Percentiles rank a stretch among this genome's conserved stretches.
Conservation (phyloP, 2,329 filamentous ascomycete genomes). For the Aspergillus sergii region DNA sequence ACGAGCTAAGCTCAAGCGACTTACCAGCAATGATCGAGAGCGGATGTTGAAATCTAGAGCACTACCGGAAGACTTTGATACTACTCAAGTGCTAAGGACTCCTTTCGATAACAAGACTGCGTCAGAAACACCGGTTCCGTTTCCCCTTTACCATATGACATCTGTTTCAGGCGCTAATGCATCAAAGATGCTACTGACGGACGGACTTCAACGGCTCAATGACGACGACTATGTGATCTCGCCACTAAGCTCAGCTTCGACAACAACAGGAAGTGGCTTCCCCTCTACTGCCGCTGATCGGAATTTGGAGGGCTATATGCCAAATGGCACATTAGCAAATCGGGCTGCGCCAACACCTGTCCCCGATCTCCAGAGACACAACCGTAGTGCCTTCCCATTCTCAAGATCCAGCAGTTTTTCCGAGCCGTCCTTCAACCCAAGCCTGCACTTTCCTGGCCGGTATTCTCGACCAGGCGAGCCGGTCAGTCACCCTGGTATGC, state of each 20-base stretch:
- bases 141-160: conserved; percentile 44
- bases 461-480: conserved; percentile 31
- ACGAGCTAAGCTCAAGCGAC: conserved; percentile 63
- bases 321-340: conserved; percentile 28
- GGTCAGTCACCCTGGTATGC: conserved; percentile 25
- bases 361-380: conserved; percentile 32
- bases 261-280: conserved; percentile 39
- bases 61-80: conserved; percentile 62
- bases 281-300: conserved; percentile 30
- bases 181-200: conserved; percentile 36
- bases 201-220: conserved; percentile 33
- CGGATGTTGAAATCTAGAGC: conserved; percentile 63
- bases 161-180: conserved; percentile 40
- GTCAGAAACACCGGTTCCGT: conserved; percentile 53
- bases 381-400: conserved; percentile 31
- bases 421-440: conserved; percentile 32
- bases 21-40: conserved; percentile 63
- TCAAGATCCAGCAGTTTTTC: conserved; percentile 41
- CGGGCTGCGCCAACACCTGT: conserved; percentile 29
- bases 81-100: conserved; percentile 60
- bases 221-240: conserved; percentile 44
- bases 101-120: conserved; percentile 51
- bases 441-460: conserved; percentile 32
- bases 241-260: conserved; percentile 38
- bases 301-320: conserved; percentile 31